Conservation (phyloP, 345 rosid genomes). For the Odontarrhena argentea region DNA sequence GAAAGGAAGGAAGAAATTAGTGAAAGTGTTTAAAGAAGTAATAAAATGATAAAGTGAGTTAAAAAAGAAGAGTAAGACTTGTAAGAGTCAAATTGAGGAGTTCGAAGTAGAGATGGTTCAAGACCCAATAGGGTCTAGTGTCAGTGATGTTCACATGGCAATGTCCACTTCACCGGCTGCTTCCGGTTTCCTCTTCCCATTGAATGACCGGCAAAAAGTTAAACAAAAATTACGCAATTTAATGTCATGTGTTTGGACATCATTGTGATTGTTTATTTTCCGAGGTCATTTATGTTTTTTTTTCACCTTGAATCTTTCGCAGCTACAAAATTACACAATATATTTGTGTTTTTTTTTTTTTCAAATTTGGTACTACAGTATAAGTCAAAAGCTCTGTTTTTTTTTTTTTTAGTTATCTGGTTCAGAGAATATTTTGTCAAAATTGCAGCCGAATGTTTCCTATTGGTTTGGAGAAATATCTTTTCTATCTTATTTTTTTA, state of each 20-base stretch:
- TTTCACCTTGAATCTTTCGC: too few species aligned
- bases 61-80: slow-evolving; percentile 37
- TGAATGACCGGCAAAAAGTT: slow-evolving; percentile 29
- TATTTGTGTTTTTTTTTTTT: too few species aligned
- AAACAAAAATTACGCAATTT: slow-evolving; percentile 38
- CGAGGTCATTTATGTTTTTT: slow-evolving; percentile 19
- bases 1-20: slow-evolving; percentile 1
- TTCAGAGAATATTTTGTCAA: too few species aligned
- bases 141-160: slow-evolving; percentile 65
- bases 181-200: slow-evolving; percentile 32
- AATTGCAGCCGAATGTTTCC: too few species aligned
- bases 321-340: too few species aligned
- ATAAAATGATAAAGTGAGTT: slow-evolving; percentile 20
- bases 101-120: slow-evolving; percentile 56
- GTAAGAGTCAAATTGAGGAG: slow-evolving; percentile 52
- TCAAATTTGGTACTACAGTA: too few species aligned
- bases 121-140: slow-evolving; percentile 44
- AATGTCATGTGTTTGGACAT: slow-evolving; percentile 38
- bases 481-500: too few species aligned
- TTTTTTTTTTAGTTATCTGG: too few species aligned
- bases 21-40: slow-evolving; percentile 19
- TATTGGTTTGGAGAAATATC: too few species aligned
- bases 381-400: too few species aligned
- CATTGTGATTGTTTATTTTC: slow-evolving; percentile 24
- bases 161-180: slow-evolving; percentile 39